These are phyloP conservation scores for Hordeum vulgare DNA, from an alignment of 176 grass and related monocot species.

Conservation along the genomic window DNA sequence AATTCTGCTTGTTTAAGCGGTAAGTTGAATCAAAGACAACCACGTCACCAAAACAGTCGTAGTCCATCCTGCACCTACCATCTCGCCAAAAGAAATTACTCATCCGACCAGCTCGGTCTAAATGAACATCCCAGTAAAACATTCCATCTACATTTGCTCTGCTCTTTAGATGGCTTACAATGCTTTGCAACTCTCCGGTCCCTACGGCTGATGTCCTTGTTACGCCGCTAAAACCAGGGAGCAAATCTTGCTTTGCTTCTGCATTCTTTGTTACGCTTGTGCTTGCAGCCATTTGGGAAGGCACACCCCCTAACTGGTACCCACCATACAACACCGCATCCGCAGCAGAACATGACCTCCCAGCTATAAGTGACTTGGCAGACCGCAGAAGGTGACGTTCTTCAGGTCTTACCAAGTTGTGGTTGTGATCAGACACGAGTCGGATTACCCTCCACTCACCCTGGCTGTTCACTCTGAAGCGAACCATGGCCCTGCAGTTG, in stretches of 20 bases:
- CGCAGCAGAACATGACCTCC: slow-evolving; percentile 35
- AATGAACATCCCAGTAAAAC: slow-evolving; percentile 80
- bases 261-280: slow-evolving; percentile 17
- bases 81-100: slow-evolving; percentile 81
- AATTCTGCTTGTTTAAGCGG: slow-evolving; percentile 66
- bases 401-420: slow-evolving; percentile 63
- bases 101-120: slow-evolving; percentile 49
- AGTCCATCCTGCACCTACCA: slow-evolving; percentile 61
- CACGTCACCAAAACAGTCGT: slow-evolving; percentile 69
- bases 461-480: slow-evolving; percentile 54
- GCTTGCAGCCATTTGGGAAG: slow-evolving; percentile 27
- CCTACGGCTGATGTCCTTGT: slow-evolving; percentile 10
- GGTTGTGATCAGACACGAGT: slow-evolving; percentile 71
- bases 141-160: slow-evolving; percentile 59
- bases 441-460: slow-evolving; percentile 71
- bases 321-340: slow-evolving; percentile 52
- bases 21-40: slow-evolving; percentile 74
- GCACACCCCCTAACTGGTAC: slow-evolving; percentile 27
- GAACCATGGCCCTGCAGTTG: slow-evolving; percentile 77
- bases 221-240: slow-evolving; percentile 10
- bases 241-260: slow-evolving; percentile 32
- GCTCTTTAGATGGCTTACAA: slow-evolving; percentile 54
- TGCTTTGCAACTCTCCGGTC: slow-evolving; percentile 45
- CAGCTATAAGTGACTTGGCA: slow-evolving; percentile 66
- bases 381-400: slow-evolving; percentile 70